These are phyloP conservation scores for Podospora anserina DNA, from an alignment of 495 filamentous ascomycete species.

Conservation along the genomic window DNA sequence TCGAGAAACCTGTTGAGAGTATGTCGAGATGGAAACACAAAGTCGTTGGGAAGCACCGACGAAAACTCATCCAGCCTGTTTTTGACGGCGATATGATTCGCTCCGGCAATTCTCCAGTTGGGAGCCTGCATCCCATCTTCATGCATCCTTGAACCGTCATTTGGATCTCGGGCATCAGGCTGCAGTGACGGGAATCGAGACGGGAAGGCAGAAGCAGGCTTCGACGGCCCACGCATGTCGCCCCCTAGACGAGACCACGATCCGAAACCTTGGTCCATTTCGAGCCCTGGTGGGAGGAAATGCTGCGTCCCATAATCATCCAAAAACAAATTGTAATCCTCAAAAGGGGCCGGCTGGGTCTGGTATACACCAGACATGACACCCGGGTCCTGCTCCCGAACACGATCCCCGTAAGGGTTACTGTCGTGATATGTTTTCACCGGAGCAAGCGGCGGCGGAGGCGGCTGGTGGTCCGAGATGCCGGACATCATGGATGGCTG, in stretches of 20 bases:
- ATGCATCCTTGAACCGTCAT: slow-evolving; percentile 45
- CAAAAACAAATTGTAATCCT: slow-evolving; percentile 52
- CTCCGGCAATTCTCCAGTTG: slow-evolving; percentile 63
- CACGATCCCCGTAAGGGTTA: slow-evolving; percentile 43
- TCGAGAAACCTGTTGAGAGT: slow-evolving; percentile 63
- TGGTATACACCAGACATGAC: slow-evolving; percentile 39
- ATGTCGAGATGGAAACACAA: slow-evolving; percentile 62
- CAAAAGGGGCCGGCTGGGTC: slow-evolving; percentile 40
- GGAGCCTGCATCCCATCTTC: slow-evolving; percentile 43
- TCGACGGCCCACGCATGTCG: slow-evolving; percentile 43
- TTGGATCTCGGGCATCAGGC: slow-evolving; percentile 59
- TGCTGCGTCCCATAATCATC: slow-evolving; percentile 50
- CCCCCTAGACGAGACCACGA: slow-evolving; percentile 42
- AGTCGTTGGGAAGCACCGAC: slow-evolving; percentile 61
- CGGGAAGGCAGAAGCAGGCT: slow-evolving; percentile 62
- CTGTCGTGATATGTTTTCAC: slow-evolving; percentile 47
- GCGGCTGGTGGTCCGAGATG: slow-evolving; percentile 32
- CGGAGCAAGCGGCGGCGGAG: slow-evolving; percentile 36
- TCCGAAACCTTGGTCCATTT: slow-evolving; percentile 45
- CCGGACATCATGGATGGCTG: slow-evolving; percentile 45
- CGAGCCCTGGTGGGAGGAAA: slow-evolving; percentile 47
- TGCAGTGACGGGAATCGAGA: slow-evolving; percentile 66
- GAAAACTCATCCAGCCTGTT: slow-evolving; percentile 64
- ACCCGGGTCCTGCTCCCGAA: slow-evolving; percentile 40
- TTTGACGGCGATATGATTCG: slow-evolving; percentile 61